Conservation (phyloP, 768 basidiomycete species). For the Tylopilus sp. region DNA sequence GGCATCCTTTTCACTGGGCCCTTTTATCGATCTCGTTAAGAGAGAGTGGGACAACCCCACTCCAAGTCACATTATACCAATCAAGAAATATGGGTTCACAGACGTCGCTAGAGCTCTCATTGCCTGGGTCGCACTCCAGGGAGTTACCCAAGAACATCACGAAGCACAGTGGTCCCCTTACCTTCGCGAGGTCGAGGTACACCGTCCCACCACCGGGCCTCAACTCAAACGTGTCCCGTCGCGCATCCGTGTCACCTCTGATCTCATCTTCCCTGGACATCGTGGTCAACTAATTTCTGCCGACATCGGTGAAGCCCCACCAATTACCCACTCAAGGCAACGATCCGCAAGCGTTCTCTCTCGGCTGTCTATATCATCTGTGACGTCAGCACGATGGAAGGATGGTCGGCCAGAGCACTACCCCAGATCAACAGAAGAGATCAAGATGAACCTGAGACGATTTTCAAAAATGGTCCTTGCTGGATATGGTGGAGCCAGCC, state of each 20-base stretch:
- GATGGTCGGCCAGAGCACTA: slow-evolving; percentile 22
- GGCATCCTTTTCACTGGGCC: slow-evolving; percentile 75
- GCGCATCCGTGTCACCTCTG: slow-evolving; percentile 70
- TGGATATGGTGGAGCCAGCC: slow-evolving; percentile 78
- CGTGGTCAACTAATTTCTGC: slow-evolving; percentile 76
- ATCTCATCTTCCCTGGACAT: slow-evolving; percentile 63
- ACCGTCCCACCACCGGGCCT: slow-evolving; percentile 38
- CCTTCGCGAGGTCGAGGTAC: slow-evolving; percentile 64
- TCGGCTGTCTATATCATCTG: slow-evolving; percentile 26
- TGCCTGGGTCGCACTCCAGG: slow-evolving; percentile 78
- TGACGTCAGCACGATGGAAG: slow-evolving; percentile 24
- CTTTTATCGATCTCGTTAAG: slow-evolving; percentile 77
- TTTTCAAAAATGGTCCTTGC: slow-evolving; percentile 81
- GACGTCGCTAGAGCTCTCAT: slow-evolving; percentile 69
- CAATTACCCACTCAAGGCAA: slow-evolving; percentile 28
- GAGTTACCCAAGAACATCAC: slow-evolving; percentile 78
- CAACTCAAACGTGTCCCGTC: slow-evolving; percentile 39
- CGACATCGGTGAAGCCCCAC: slow-evolving; percentile 66
- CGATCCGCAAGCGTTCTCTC: slow-evolving; percentile 29
- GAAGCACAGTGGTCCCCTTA: slow-evolving; percentile 66
- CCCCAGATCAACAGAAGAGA: slow-evolving; percentile 40
- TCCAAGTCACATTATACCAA: slow-evolving; percentile 51
- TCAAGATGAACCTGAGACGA: slow-evolving; percentile 70
- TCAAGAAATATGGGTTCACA: slow-evolving; percentile 57
- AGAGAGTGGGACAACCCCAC: slow-evolving; percentile 67